phyloP scores from a whole-genome alignment of 805 yeast genomes.

The Jamesozyma lodderae region DNA sequence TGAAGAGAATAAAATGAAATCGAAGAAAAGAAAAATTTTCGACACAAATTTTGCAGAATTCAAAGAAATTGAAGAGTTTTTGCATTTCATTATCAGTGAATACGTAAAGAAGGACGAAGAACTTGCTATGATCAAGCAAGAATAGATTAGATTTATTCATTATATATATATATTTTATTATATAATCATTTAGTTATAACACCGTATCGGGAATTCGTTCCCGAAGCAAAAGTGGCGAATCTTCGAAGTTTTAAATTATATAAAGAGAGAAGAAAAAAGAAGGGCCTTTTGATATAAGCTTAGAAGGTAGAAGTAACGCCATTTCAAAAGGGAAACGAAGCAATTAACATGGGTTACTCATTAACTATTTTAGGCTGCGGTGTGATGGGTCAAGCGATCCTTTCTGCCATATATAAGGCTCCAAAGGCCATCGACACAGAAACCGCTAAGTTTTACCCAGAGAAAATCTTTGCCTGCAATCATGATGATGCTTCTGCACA shows the following conservation, averaged over 20 bases:
- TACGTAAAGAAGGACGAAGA: slow-evolving; percentile 10
- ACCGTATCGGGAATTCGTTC: no score
- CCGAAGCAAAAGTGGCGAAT: no score
- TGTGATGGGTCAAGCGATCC: slow-evolving; percentile 89
- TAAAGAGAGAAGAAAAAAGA: no score
- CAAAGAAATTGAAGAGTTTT: slow-evolving; percentile 29
- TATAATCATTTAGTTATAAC: no score
- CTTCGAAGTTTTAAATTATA: no score
- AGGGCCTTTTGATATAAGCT: no score
- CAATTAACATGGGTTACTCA: slow-evolving; percentile 36
- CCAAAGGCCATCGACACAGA: slow-evolving; percentile 21
- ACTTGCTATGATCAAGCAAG: no score
- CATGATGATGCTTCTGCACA: slow-evolving; percentile 35
- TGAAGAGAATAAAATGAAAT: neutral
- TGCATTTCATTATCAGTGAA: slow-evolving; percentile 26
- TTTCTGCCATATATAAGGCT: slow-evolving; percentile 47
- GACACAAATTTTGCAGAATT: slow-evolving; percentile 27
- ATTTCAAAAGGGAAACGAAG: slow-evolving; percentile 2
- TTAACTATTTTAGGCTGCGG: slow-evolving; percentile 87
- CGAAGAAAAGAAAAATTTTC: slow-evolving; percentile 9
- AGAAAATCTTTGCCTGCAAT: slow-evolving; percentile 71
- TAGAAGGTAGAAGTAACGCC: no score
- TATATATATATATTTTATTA: neutral
- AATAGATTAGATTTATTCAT: no score
- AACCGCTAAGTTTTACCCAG: slow-evolving; percentile 43